These are phyloP conservation scores for Candida orba DNA, from an alignment of 805 yeast genomes.

Conservation along the genomic window DNA sequence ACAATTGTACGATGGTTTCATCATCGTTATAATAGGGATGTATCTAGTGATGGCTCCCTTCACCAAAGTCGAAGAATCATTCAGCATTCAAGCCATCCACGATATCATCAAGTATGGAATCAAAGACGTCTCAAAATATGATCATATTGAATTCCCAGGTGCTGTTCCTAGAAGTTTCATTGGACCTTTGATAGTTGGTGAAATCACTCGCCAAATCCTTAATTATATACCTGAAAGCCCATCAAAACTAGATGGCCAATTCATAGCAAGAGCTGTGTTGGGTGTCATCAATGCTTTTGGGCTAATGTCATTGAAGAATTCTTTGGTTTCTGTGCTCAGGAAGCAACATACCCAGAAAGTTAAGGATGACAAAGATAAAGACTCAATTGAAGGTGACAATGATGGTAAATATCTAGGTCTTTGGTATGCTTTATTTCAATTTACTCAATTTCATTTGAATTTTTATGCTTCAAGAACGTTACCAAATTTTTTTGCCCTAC, in stretches of 20 bases:
- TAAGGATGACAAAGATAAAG: conserved; percentile 12
- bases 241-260: conserved; percentile 45
- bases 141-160: conserved; percentile 79
- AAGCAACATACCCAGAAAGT: neutral
- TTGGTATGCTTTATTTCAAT: conserved; percentile 54
- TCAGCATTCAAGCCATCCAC: conserved; percentile 82
- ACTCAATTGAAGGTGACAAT: neutral
- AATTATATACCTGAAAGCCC: conserved; percentile 10
- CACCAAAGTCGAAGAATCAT: conserved; percentile 93
- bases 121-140: conserved; percentile 40
- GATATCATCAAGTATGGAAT: conserved; percentile 65
- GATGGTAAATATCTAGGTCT: conserved; percentile 30
- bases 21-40: conserved; percentile 26
- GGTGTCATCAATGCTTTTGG: conserved; percentile 56
- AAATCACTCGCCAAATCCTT: conserved; percentile 34
- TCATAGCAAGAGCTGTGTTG: conserved; percentile 48
- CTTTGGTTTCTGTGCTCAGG: conserved; percentile 20
- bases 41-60: conserved; percentile 62
- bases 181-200: conserved; percentile 55
- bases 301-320: conserved; percentile 41
- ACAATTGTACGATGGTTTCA: neutral
- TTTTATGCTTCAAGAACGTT: conserved; percentile 79
- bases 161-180: conserved; percentile 82
- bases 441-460: conserved; percentile 71
- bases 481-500: conserved; percentile 78